Evolutionary conservation across 208 protist species (phyloP), one percentile per base, ranked within the genome.

Genomic region (Trypanosoma caninum): DNA sequence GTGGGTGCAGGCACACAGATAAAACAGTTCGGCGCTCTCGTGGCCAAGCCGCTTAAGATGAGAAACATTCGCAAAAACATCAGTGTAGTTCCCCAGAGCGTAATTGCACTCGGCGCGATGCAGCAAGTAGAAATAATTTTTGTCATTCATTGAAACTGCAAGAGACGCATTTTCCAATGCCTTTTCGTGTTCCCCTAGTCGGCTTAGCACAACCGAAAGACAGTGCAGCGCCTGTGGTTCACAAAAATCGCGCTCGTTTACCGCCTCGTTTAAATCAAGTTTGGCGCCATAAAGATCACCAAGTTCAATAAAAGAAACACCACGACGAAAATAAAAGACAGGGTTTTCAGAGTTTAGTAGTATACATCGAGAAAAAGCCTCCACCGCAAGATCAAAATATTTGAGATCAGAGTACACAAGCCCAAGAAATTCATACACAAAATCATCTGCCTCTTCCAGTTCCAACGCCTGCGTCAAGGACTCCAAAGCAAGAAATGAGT

Each of bases 331-430:
- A 46, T 73, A 87, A 34, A 76, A 80, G 2, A 73, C 2, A 22
- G 65, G 40, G 46, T 80, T 63, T 2, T 61, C 47, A 27, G 68
- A 67, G n/a, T 23, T 11, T 28, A 87, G 59, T 18, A n/a, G 13
- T 51, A 87, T 84, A 30, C 77, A 80, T 30, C 78, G 65, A 16
- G 76, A 70, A 51, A 97, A 94, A 45, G 79, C 84, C 34, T 81
- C 74, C 13, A 80, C 69, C 11, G 93, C 89, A 20, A 88, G 60
- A 51, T 93, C 84, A 44, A 74, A 72, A 65, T 91, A 93, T 13
- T 82, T 65, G 13, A 93, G 54, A 13, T 83, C 76, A 28, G 50
- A 56, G 60, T 94, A 95, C 0, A 84, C 87, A 2, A 96, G 70
- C 3, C 89, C 88, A 13, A 88, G 56, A 48, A 69, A 78, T 42